A percentile compares a stretch with the other conserved stretches of the same genome.
These are phyloP conservation scores for Byssochlamys sp. DNA, from an alignment of 2,329 filamentous ascomycete species.

Conservation along the genomic window DNA sequence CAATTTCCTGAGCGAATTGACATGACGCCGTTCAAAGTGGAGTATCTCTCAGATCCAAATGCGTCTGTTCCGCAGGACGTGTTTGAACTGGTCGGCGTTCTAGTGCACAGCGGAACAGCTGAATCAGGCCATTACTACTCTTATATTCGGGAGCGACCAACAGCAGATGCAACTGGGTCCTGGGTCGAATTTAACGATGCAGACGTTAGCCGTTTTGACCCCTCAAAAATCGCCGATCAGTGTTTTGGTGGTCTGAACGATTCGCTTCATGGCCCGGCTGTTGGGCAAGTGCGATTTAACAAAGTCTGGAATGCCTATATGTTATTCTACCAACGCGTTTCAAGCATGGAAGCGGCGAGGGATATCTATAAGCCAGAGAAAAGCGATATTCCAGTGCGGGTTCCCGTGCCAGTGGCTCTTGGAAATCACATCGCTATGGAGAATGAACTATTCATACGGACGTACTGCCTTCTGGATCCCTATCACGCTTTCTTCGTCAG, in stretches of 20 bases:
- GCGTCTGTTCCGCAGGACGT: conserved; percentile 55
- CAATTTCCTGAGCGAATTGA: conserved; percentile 75
- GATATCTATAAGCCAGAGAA: conserved; percentile 35
- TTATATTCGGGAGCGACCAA: conserved; percentile 72
- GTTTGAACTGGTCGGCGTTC: conserved; percentile 88
- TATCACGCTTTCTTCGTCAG: conserved; percentile 59
- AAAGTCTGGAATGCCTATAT: conserved; percentile 87
- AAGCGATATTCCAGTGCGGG: conserved; percentile 42
- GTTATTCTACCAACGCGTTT: conserved; percentile 85
- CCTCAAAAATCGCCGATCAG: conserved; percentile 58
- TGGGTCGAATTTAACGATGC: conserved; percentile 97
- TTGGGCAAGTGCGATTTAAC: conserved; percentile 42
- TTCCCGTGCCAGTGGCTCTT: conserved; percentile 37
- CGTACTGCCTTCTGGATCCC: conserved; percentile 70
- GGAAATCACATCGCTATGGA: conserved; percentile 54
- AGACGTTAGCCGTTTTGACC: conserved; percentile 67
- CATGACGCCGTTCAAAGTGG: conserved; percentile 82
- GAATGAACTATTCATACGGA: conserved; percentile 63
- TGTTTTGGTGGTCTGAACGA: conserved; percentile 70
- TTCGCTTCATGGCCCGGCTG: conserved; percentile 39
- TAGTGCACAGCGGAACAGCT: conserved; percentile 85
- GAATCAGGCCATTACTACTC: conserved; percentile 97
- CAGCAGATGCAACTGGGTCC: conserved; percentile 35
- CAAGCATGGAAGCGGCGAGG: conserved; percentile 50
- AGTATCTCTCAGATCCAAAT: conserved; percentile 60